These are phyloP conservation scores for Suillus discolor DNA, from an alignment of 768 basidiomycete species.

Conservation along the genomic window DNA sequence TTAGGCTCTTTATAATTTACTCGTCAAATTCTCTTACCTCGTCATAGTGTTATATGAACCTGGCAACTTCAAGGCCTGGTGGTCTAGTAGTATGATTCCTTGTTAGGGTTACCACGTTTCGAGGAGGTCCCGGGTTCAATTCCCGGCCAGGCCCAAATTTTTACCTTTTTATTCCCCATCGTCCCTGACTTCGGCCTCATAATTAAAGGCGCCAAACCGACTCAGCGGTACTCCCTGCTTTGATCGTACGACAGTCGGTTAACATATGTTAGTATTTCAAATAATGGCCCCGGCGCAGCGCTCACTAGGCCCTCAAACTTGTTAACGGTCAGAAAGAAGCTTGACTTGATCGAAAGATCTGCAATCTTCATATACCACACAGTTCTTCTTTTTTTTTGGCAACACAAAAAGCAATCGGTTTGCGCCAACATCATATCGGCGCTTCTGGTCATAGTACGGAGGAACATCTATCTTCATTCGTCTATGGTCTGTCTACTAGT, in stretches of 20 bases:
- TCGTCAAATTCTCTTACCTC: not conserved
- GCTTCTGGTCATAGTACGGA: not conserved
- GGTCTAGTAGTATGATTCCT: constrained; percentile 46
- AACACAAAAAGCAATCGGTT: not conserved
- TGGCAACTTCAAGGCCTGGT: constrained; percentile 31
- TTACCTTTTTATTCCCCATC: constrained; percentile 2
- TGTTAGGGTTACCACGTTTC: constrained; percentile 40
- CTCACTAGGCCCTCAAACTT: not conserved
- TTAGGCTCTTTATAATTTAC: not conserved
- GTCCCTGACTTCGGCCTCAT: no score
- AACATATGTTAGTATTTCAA: not conserved
- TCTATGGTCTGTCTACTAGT: not conserved
- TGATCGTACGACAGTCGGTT: not conserved
- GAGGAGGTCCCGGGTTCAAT: constrained; percentile 85
- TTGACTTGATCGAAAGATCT: not conserved
- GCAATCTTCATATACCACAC: not conserved
- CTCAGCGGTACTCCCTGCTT: not conserved
- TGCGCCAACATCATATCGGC: not conserved
- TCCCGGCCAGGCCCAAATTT: constrained; percentile 65
- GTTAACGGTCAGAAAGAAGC: no score
- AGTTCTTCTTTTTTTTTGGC: not conserved
- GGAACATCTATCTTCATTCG: not conserved
- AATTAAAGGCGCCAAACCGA: constrained; percentile 1
- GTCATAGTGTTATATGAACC: not conserved
- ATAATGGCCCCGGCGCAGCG: not conserved